phyloP scores from a whole-genome alignment of 1,284 basidiomycete genomes.

The Erythrobasidium hasegawianum region DNA sequence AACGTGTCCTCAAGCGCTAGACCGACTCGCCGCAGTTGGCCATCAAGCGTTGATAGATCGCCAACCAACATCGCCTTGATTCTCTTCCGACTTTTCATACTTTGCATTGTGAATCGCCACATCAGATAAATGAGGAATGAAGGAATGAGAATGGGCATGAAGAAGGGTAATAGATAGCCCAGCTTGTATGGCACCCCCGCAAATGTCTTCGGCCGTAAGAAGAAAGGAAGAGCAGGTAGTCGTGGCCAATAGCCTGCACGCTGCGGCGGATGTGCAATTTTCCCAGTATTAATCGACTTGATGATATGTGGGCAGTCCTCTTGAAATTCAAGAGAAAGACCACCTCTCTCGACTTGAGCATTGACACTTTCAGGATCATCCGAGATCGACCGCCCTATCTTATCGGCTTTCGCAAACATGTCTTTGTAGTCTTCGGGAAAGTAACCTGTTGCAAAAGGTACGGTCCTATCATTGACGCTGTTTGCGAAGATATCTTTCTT shows the following conservation, averaged over 20 bases:
- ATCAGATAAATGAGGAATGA: slow-evolving; percentile 22
- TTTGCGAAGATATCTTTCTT: slow-evolving; percentile 79
- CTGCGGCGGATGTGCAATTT: slow-evolving; percentile 1
- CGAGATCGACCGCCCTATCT: slow-evolving; percentile 2
- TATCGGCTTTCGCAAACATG: slow-evolving; percentile 15
- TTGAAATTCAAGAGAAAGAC: slow-evolving; percentile 11
- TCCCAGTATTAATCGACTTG: slow-evolving; percentile 2
- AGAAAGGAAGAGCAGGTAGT: slow-evolving; percentile 20
- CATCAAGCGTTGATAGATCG: slow-evolving; percentile 22
- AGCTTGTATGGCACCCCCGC: slow-evolving; percentile 24
- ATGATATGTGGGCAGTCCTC: slow-evolving; percentile 51
- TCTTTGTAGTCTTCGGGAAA: slow-evolving; percentile 61
- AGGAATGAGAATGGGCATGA: slow-evolving; percentile 30
- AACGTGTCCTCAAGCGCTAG: slow-evolving; percentile 21
- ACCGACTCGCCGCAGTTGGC: slow-evolving; percentile 22
- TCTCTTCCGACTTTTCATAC: slow-evolving; percentile 4
- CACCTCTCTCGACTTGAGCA: slow-evolving; percentile 9
- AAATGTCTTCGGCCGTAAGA: slow-evolving; percentile 25
- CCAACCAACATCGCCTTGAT: slow-evolving; percentile 21
- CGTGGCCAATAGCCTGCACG: slow-evolving; percentile 6
- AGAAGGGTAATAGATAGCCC: slow-evolving; percentile 23
- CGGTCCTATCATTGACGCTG: slow-evolving; percentile 59
- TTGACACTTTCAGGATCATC: slow-evolving; percentile 16
- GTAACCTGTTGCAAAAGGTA: slow-evolving; percentile 73
- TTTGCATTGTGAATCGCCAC: slow-evolving; percentile 14